A percentile compares a stretch with the other conserved stretches of the same genome.
Evolutionary conservation across 176 grass and related monocot species (phyloP).

Genomic region (sorghum (Sorghum bicolor)): DNA sequence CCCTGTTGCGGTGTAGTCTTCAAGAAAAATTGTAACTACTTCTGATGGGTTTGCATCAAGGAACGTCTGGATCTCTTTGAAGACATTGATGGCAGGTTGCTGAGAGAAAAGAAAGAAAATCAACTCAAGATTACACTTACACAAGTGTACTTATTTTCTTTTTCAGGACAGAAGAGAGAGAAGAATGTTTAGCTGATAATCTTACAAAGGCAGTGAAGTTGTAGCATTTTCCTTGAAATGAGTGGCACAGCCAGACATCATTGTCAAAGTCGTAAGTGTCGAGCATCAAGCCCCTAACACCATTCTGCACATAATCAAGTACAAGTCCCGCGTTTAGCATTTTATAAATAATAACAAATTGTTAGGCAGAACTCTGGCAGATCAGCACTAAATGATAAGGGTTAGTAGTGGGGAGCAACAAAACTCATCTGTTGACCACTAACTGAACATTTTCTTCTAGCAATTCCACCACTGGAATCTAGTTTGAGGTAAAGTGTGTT

Average conservation of each 20-base stretch:
- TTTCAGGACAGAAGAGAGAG: neutral
- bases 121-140: slow-evolving; percentile 26
- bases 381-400: neutral
- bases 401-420: neutral
- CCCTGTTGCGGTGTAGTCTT: slow-evolving; percentile 73
- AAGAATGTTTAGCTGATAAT: neutral
- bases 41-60: slow-evolving; percentile 77
- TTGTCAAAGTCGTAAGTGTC: slow-evolving; percentile 92
- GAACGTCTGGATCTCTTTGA: slow-evolving; percentile 80
- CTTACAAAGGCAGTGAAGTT: slow-evolving; percentile 82
- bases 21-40: slow-evolving; percentile 83
- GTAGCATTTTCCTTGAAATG: slow-evolving; percentile 53
- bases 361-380: neutral
- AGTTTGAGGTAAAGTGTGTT: neutral
- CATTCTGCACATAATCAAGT: slow-evolving; percentile 62
- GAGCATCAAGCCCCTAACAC: slow-evolving; percentile 87
- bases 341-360: neutral
- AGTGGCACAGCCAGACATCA: slow-evolving; percentile 92
- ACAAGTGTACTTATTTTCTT: neutral
- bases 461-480: neutral
- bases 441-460: neutral
- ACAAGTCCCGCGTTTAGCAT: neutral
- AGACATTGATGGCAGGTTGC: slow-evolving; percentile 77
- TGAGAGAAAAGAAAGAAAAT: slow-evolving; percentile 5
- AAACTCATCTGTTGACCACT: neutral